phyloP scores from a whole-genome alignment of 2,329 filamentous ascomycete genomes.

The Camptophora hylomeconis region DNA sequence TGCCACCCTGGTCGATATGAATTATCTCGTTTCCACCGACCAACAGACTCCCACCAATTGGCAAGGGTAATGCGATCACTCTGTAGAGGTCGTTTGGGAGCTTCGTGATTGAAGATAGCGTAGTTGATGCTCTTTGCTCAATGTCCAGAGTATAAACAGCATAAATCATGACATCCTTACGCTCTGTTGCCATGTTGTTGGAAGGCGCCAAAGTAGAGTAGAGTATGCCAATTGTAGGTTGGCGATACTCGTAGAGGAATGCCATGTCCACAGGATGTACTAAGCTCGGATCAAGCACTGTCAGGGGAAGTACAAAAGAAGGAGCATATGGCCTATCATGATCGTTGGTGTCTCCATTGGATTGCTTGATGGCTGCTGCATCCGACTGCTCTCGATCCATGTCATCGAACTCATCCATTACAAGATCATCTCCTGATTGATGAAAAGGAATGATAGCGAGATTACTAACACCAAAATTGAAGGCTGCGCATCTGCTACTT shows the following conservation, averaged over 20 bases:
- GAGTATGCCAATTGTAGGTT: constrained; percentile 91
- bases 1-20: constrained; percentile 91
- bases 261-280: constrained; percentile 82
- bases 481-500: constrained; percentile 79
- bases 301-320: constrained; percentile 86
- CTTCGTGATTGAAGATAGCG: constrained; percentile 71
- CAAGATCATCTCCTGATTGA: constrained; percentile 72
- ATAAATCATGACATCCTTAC: constrained; percentile 77
- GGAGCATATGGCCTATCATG: constrained; percentile 62
- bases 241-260: constrained; percentile 92
- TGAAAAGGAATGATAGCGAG: constrained; percentile 90
- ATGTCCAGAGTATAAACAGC: constrained; percentile 92
- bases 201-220: constrained; percentile 64
- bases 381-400: constrained; percentile 56
- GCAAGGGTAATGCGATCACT: constrained; percentile 69
- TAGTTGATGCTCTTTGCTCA: constrained; percentile 84
- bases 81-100: constrained; percentile 79
- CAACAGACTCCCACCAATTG: constrained; percentile 77
- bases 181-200: constrained; percentile 56
- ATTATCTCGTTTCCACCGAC: constrained; percentile 83
- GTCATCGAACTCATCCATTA: constrained; percentile 76
- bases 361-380: constrained; percentile 22
- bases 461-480: constrained; percentile 81
- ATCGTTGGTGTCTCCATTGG: constrained; percentile 22
- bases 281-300: constrained; percentile 73